These are phyloP conservation scores for Aureobasidium namibiae DNA, from an alignment of 2,329 filamentous ascomycete genomes.

Conservation along the genomic window DNA sequence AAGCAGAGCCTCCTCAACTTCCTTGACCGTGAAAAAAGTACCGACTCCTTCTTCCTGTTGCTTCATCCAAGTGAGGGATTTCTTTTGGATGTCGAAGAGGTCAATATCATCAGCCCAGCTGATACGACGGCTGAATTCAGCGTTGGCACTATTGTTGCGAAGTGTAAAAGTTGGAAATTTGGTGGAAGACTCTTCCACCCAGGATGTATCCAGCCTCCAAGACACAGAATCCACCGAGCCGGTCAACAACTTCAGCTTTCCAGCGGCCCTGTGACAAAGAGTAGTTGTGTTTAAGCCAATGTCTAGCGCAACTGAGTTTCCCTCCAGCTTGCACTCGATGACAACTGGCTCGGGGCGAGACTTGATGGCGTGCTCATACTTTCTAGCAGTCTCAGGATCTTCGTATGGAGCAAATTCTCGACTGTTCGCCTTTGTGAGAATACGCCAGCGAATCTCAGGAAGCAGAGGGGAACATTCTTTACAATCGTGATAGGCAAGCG, in stretches of 20 bases:
- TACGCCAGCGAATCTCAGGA: slow-evolving; percentile 32
- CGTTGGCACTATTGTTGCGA: slow-evolving; percentile 31
- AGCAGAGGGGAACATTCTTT: slow-evolving; percentile 30
- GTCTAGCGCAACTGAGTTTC: background rate
- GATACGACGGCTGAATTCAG: slow-evolving; percentile 4
- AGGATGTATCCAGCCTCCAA: slow-evolving; percentile 43
- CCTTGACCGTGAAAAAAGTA: slow-evolving; percentile 42
- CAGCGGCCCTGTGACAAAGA: slow-evolving; percentile 24
- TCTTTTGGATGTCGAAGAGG: slow-evolving; percentile 46
- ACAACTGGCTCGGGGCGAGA: slow-evolving; percentile 30
- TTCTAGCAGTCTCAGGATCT: slow-evolving; percentile 40
- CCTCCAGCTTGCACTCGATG: slow-evolving; percentile 9
- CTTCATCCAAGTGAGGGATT: slow-evolving; percentile 53
- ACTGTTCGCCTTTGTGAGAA: slow-evolving; percentile 13
- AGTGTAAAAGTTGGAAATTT: slow-evolving; percentile 35
- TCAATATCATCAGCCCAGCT: slow-evolving; percentile 25
- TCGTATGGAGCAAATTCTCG: slow-evolving; percentile 37
- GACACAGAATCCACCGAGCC: slow-evolving; percentile 18
- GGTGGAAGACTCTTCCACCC: slow-evolving; percentile 24
- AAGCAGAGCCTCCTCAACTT: slow-evolving; percentile 49
- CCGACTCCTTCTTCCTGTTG: slow-evolving; percentile 40
- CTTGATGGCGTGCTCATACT: slow-evolving; percentile 46
- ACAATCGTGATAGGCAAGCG: slow-evolving; percentile 8
- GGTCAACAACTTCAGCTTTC: slow-evolving; percentile 11
- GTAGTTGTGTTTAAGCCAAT: slow-evolving; percentile 23